Evolutionary conservation across 768 basidiomycete species (phyloP).

Genomic region (Nevesoporus exiguus): DNA sequence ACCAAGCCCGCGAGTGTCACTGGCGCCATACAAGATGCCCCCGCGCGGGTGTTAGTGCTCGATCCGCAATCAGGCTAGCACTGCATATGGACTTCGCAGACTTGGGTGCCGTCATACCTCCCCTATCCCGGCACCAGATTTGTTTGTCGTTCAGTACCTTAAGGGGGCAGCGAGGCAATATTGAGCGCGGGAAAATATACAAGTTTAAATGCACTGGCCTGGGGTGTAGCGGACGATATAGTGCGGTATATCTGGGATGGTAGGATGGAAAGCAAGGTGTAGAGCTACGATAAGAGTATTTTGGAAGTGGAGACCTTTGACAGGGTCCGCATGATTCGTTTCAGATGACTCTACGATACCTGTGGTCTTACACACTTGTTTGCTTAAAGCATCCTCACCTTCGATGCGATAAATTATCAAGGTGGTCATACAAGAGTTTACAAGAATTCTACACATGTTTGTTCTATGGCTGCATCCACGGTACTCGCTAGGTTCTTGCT

Average conservation of each 20-base stretch:
- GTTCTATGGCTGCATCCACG: not conserved
- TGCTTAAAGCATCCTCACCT: not conserved
- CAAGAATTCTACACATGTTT: not conserved
- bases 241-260: not conserved
- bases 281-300: not conserved
- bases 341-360: not conserved
- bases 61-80: conserved; percentile 42
- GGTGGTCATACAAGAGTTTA: not conserved
- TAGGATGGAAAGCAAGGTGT: not conserved
- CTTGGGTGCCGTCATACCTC: conserved; percentile 38
- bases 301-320: too few relatives aligned
- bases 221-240: too few relatives aligned
- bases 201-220: conserved; percentile 19
- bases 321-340: not conserved
- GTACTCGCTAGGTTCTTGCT: not conserved
- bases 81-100: too few relatives aligned
- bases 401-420: not conserved
- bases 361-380: not conserved
- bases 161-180: conserved; percentile 31
- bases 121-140: conserved; percentile 34
- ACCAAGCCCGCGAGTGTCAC: conserved; percentile 38
- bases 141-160: conserved; percentile 33
- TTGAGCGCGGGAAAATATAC: conserved; percentile 34
- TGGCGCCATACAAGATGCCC: conserved; percentile 42
- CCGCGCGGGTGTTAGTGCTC: conserved; percentile 43